Evolutionary conservation across 306 rosid species (phyloP).

Genomic region (Medicago truncatula): MtrunA17r5.0-ANR NC_053045.1:57281001-57281500

Average conservation of each 20-base stretch:
- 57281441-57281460: constrained; percentile 56
- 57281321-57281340: constrained; percentile 35
- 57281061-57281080: constrained; percentile 18
- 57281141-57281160: constrained; percentile 69
- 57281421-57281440: constrained; percentile 59
- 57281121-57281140: constrained; percentile 64
- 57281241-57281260: constrained; percentile 33
- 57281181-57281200: constrained; percentile 61
- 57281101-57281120: constrained; percentile 11
- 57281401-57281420: constrained; percentile 62
- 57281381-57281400: constrained; percentile 43
- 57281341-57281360: neutral
- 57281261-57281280: neutral
- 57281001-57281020: constrained; percentile 40
- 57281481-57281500: constrained; percentile 55
- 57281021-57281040: constrained; percentile 44
- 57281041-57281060: constrained; percentile 30
- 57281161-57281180: constrained; percentile 78
- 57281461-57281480: constrained; percentile 65
- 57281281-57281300: constrained; percentile 17
- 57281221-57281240: constrained; percentile 33
- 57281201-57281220: constrained; percentile 24
- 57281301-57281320: constrained; percentile 33
- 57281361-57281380: constrained; percentile 21
- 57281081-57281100: neutral